These are phyloP conservation scores for Lactarius hatsudake DNA, from an alignment of 768 basidiomycete species.

Conservation along the genomic window DNA sequence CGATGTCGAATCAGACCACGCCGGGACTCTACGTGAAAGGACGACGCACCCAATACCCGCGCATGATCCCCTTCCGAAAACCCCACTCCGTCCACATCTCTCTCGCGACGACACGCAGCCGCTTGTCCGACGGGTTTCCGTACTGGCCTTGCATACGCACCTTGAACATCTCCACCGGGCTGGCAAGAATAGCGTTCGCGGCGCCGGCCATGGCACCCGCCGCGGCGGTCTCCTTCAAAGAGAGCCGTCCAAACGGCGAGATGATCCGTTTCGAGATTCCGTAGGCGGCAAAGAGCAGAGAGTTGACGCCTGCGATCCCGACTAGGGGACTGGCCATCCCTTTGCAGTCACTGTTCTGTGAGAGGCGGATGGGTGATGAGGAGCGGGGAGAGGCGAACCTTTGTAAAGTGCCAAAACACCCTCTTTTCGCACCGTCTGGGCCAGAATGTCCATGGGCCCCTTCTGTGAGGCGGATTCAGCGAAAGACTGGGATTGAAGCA, in stretches of 20 bases:
- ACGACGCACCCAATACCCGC: conserved; percentile 86
- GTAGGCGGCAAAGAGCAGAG: conserved; percentile 90
- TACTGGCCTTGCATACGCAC: conserved; percentile 98
- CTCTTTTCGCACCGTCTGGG: conserved; percentile 78
- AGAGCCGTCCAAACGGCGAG: conserved; percentile 84
- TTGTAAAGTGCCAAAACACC: conserved; percentile 94
- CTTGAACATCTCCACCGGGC: conserved; percentile 98
- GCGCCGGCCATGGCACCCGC: conserved; percentile 95
- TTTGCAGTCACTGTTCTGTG: conserved; percentile 31
- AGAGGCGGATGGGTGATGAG: background rate
- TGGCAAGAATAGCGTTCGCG: conserved; percentile 84
- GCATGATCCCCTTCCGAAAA: conserved; percentile 85
- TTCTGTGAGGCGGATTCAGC: conserved; percentile 47
- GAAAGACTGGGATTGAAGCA: background rate
- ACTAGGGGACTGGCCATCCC: conserved; percentile 90
- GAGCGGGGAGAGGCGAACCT: conserved; percentile 46
- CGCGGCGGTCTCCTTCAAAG: conserved; percentile 71
- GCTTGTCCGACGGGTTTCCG: conserved; percentile 75
- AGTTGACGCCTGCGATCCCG: conserved; percentile 95
- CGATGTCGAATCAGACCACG: background rate
- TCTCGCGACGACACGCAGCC: conserved; percentile 61
- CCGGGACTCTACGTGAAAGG: background rate
- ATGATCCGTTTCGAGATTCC: conserved; percentile 76
- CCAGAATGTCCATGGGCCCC: conserved; percentile 89
- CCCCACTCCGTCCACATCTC: conserved; percentile 92